phyloP scores from a whole-genome alignment of 1,139 yeast species.

The Yamadazyma mexicana region DNA sequence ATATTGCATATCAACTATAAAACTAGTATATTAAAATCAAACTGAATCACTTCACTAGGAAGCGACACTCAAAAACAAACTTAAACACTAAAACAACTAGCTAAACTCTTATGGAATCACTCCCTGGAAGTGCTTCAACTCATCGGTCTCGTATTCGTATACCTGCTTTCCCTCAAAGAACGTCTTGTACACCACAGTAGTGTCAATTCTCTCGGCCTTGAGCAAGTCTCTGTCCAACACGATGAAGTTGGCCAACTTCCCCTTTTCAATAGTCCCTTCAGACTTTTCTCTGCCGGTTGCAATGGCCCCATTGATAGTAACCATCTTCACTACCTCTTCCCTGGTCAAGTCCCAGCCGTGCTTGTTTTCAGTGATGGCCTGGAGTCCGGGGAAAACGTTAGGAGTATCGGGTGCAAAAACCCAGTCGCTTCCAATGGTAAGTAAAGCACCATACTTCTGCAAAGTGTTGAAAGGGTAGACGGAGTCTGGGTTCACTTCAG shows the following conservation, averaged over 20 bases:
- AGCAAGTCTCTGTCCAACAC: slow-evolving; percentile 20
- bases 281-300: slow-evolving; percentile 18
- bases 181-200: slow-evolving; percentile 20
- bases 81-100: too few relatives aligned
- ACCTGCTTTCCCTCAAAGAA: slow-evolving; percentile 22
- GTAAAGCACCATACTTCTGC: slow-evolving; percentile 20
- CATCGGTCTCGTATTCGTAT: slow-evolving; percentile 23
- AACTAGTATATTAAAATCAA: too few relatives aligned
- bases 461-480: slow-evolving; percentile 23
- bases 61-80: too few relatives aligned
- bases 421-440: slow-evolving; percentile 25
- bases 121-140: slow-evolving; percentile 22
- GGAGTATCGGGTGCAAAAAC: slow-evolving; percentile 25
- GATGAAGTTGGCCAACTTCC: slow-evolving; percentile 22
- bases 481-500: slow-evolving; percentile 20
- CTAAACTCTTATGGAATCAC: too few relatives aligned
- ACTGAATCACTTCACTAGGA: too few relatives aligned
- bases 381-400: slow-evolving; percentile 23
- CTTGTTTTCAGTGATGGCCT: slow-evolving; percentile 21
- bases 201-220: slow-evolving; percentile 16
- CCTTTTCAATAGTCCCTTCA: slow-evolving; percentile 20
- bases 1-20: too few relatives aligned
- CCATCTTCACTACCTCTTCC: slow-evolving; percentile 19
- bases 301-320: slow-evolving; percentile 21
- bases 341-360: slow-evolving; percentile 24